These are phyloP conservation scores for Phaeotremella fagi DNA, from an alignment of 768 basidiomycete species.

Conservation along the genomic window DNA sequence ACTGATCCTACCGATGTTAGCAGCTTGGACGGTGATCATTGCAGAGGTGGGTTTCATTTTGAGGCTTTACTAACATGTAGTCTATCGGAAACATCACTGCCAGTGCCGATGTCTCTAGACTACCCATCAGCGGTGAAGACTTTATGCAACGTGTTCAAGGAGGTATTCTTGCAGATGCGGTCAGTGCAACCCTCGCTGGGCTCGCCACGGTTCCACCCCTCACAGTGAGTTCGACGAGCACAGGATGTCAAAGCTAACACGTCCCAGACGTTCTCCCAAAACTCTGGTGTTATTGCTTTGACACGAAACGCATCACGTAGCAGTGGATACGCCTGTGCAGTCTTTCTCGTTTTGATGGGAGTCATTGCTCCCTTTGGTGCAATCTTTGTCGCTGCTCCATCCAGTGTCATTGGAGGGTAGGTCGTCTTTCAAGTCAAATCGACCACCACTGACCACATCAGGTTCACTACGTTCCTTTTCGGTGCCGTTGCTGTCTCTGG, in stretches of 20 bases:
- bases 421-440: neutral
- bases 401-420: constrained; percentile 1
- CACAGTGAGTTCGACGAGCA: constrained; percentile 1
- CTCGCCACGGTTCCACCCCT: constrained; percentile 27
- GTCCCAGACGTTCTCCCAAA: constrained; percentile 24
- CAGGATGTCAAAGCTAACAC: neutral
- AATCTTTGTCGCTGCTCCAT: constrained; percentile 22
- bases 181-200: constrained; percentile 22
- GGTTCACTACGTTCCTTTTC: constrained; percentile 29
- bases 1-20: constrained; percentile 24
- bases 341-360: constrained; percentile 26
- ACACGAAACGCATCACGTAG: constrained; percentile 20
- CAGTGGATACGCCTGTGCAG: constrained; percentile 23
- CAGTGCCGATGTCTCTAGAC: constrained; percentile 18
- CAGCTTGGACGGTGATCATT: constrained; percentile 24
- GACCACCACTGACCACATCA: too few species aligned
- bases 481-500: constrained; percentile 27
- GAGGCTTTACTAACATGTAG: neutral
- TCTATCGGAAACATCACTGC: constrained; percentile 27
- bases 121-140: constrained; percentile 13
- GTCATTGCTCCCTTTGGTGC: constrained; percentile 21
- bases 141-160: constrained; percentile 22
- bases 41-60: constrained; percentile 10
- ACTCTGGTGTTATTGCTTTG: constrained; percentile 26
- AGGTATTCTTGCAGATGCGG: constrained; percentile 20